phyloP scores from a whole-genome alignment of 2,329 filamentous ascomycete species.

The Trichoderma pleuroti region DNA sequence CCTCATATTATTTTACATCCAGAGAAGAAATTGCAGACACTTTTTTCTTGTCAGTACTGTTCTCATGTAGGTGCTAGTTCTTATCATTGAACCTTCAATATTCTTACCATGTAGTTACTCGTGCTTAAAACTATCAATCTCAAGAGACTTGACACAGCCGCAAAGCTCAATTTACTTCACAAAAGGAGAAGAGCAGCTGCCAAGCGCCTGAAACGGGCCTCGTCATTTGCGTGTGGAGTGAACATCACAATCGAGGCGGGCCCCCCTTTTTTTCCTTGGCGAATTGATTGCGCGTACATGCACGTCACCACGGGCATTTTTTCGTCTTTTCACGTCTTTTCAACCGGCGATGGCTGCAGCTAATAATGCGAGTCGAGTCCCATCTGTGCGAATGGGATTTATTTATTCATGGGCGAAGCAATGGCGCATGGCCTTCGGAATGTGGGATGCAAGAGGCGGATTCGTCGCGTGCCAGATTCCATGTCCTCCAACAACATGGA shows the following conservation, averaged over 20 bases:
- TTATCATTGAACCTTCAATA: not conserved
- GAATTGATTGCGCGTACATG: constrained; percentile 16
- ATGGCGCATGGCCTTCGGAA: not conserved
- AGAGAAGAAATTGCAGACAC: not conserved
- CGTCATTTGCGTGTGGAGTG: constrained; percentile 11
- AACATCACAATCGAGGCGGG: constrained; percentile 8
- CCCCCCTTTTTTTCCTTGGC: not conserved
- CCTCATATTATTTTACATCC: not conserved
- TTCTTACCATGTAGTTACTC: not conserved
- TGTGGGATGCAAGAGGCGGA: not conserved
- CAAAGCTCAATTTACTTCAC: not conserved
- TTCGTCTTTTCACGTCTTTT: not conserved
- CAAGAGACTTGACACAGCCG: not conserved
- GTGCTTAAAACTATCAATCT: not conserved
- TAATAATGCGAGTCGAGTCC: not conserved
- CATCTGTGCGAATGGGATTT: not conserved
- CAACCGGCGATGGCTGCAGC: not conserved
- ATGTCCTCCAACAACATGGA: not conserved
- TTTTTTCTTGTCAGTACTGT: not conserved
- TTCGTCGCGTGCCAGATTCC: too few relatives aligned
- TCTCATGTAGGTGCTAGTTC: not conserved
- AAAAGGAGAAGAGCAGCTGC: not conserved
- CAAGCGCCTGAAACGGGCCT: constrained; percentile 6
- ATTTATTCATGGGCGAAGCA: not conserved
- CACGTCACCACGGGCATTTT: constrained; percentile 4